Evolutionary conservation across 805 yeast species (phyloP).

Genomic region (Ogataea paradorogensis): DNA sequence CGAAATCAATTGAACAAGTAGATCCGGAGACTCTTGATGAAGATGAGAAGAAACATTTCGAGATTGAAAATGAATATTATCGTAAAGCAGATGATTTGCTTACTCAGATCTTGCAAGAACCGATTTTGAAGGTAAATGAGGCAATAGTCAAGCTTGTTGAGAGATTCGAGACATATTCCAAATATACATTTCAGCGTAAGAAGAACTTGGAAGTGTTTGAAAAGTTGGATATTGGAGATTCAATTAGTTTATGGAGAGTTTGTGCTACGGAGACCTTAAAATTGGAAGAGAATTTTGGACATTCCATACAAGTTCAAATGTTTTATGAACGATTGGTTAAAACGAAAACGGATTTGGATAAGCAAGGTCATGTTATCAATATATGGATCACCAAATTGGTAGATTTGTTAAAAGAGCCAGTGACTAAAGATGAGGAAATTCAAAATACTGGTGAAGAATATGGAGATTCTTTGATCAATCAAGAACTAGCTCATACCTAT

Average conservation of each 20-base stretch:
- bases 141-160: conserved; percentile 24
- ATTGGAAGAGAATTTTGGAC: conserved; percentile 12
- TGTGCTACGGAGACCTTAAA: conserved; percentile 6
- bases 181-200: conserved; percentile 8
- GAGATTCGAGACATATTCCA: conserved; percentile 13
- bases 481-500: conserved; percentile 63
- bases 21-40: conserved; percentile 24
- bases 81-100: conserved; percentile 61
- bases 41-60: conserved; percentile 34
- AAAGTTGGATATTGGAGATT: neutral
- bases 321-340: conserved; percentile 28
- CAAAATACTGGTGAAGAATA: conserved; percentile 70
- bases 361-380: conserved; percentile 51
- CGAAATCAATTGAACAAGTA: conserved; percentile 21
- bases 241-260: conserved; percentile 3
- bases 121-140: conserved; percentile 36
- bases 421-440: conserved; percentile 30
- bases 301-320: conserved; percentile 19
- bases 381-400: conserved; percentile 47
- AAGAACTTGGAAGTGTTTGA: conserved; percentile 3
- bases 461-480: conserved; percentile 66
- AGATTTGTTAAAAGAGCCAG: conserved; percentile 44
- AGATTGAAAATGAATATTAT: conserved; percentile 52
- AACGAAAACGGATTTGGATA: conserved; percentile 40
- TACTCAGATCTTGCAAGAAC: conserved; percentile 45